A percentile compares a stretch with the other conserved stretches of the same genome.
Evolutionary conservation across 441 rosid species (phyloP).

Genomic region (Gossypium gossypioides): DNA sequence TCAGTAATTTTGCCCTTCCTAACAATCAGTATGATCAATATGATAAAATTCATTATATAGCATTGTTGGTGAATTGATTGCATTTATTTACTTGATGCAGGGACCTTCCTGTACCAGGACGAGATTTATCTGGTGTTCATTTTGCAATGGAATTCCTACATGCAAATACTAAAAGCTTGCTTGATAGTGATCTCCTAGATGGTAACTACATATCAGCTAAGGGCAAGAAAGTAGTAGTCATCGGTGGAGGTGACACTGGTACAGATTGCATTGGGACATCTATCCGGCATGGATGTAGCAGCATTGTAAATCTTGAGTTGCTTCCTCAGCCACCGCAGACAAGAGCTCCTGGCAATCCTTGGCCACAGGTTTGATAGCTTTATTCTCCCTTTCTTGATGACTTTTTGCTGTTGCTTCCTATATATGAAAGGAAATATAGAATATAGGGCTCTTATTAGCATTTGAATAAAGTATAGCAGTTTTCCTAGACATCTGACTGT

Average conservation of each 20-base stretch:
- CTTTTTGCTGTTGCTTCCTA: neutral
- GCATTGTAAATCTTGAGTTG: conserved; percentile 83
- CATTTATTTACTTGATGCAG: conserved; percentile 36
- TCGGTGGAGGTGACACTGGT: conserved; percentile 99
- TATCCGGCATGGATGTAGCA: conserved; percentile 84
- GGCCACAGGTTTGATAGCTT: conserved; percentile 85
- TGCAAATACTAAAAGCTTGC: conserved; percentile 93
- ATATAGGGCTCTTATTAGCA: neutral
- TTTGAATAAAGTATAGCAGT: neutral
- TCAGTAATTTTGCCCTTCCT: neutral
- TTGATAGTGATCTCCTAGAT: conserved; percentile 74
- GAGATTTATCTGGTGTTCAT: conserved; percentile 78
- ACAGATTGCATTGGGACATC: conserved; percentile 99
- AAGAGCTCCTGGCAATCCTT: conserved; percentile 96
- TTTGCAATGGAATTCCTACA: conserved; percentile 99
- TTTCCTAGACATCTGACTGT: neutral
- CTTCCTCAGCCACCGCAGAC: conserved; percentile 79
- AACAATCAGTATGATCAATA: neutral
- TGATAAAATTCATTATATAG: neutral
- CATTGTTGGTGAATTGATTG: neutral
- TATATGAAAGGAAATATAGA: neutral
- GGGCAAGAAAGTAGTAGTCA: conserved; percentile 91
- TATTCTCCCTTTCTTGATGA: neutral
- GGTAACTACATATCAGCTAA: conserved; percentile 86
- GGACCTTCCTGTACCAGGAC: conserved; percentile 94